These are phyloP conservation scores for Colletotrichum shisoi DNA, from an alignment of 2,329 filamentous ascomycete genomes.

Conservation along the genomic window DNA sequence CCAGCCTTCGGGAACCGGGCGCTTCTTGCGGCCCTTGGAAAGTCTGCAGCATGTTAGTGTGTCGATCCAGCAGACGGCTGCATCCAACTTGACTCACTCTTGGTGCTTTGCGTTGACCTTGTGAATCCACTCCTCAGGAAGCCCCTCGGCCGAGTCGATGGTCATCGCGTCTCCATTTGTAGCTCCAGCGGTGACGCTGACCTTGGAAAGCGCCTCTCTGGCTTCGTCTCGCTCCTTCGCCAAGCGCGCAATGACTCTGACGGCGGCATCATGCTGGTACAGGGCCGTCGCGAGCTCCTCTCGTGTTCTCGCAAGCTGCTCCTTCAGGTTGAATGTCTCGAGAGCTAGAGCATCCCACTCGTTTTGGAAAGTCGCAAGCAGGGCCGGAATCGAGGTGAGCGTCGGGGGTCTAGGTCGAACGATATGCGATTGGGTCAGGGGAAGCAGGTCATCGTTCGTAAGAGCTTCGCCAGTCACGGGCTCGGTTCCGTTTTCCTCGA, in stretches of 20 bases:
- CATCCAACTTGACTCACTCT: constrained; percentile 64
- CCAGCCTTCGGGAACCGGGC: constrained; percentile 85
- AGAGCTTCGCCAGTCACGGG: constrained; percentile 89
- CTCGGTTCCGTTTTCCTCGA: constrained; percentile 91
- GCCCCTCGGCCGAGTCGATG: constrained; percentile 75
- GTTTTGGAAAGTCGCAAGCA: constrained; percentile 94
- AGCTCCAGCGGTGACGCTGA: constrained; percentile 71
- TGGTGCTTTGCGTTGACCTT: constrained; percentile 83
- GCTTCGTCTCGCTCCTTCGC: constrained; percentile 94
- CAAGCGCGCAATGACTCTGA: constrained; percentile 89
- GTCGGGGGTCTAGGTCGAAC: constrained; percentile 90
- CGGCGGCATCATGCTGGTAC: constrained; percentile 97
- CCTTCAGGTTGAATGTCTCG: constrained; percentile 88
- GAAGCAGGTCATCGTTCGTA: constrained; percentile 82
- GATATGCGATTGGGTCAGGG: constrained; percentile 81
- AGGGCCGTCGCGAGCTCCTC: constrained; percentile 93
- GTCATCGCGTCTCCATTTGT: constrained; percentile 86
- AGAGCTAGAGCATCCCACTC: constrained; percentile 96
- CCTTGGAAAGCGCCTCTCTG: constrained; percentile 83
- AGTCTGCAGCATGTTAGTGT: constrained; percentile 62
- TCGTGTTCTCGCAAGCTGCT: constrained; percentile 86
- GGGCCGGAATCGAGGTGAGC: constrained; percentile 92
- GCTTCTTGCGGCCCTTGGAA: constrained; percentile 88
- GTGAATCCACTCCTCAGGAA: constrained; percentile 74
- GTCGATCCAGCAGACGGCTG: constrained; percentile 22